A percentile compares a stretch with the other conserved stretches of the same genome.
phyloP scores from a whole-genome alignment of 257 asterid genomes.

The Ilex asprella region DNA sequence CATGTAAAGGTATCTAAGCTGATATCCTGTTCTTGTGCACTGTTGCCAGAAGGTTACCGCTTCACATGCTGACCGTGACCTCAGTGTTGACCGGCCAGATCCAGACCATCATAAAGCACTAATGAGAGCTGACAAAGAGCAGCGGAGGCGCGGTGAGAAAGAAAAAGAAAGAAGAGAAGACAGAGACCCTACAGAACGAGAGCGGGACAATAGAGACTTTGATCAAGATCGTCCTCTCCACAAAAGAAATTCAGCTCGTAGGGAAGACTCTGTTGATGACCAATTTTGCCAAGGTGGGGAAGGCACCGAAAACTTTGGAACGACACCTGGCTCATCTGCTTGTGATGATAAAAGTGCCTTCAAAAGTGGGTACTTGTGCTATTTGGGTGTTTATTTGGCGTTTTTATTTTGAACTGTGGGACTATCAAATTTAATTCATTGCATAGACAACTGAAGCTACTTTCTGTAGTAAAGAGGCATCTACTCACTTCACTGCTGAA shows the following conservation, averaged over 20 bases:
- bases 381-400: neutral
- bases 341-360: constrained; percentile 13
- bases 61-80: constrained; percentile 39
- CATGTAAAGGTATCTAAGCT: constrained; percentile 10
- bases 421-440: neutral
- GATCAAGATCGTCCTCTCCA: constrained; percentile 21
- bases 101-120: constrained; percentile 24
- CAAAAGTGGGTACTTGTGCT: neutral
- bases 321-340: constrained; percentile 10
- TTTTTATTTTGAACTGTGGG: no score
- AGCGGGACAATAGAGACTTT: constrained; percentile 33
- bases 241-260: constrained; percentile 39
- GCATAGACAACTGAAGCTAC: neutral
- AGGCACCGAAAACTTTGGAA: constrained; percentile 15
- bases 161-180: constrained; percentile 42
- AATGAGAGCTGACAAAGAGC: constrained; percentile 30
- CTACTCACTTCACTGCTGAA: neutral
- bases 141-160: constrained; percentile 39
- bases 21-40: constrained; percentile 13
- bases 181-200: constrained; percentile 41
- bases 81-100: constrained; percentile 32
- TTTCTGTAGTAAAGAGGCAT: neutral
- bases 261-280: constrained; percentile 40
- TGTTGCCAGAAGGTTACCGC: constrained; percentile 50
- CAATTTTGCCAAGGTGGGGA: constrained; percentile 56